These are phyloP conservation scores for Fusarium robinianum DNA, from an alignment of 2,329 filamentous ascomycete species.

Conservation along the genomic window DNA sequence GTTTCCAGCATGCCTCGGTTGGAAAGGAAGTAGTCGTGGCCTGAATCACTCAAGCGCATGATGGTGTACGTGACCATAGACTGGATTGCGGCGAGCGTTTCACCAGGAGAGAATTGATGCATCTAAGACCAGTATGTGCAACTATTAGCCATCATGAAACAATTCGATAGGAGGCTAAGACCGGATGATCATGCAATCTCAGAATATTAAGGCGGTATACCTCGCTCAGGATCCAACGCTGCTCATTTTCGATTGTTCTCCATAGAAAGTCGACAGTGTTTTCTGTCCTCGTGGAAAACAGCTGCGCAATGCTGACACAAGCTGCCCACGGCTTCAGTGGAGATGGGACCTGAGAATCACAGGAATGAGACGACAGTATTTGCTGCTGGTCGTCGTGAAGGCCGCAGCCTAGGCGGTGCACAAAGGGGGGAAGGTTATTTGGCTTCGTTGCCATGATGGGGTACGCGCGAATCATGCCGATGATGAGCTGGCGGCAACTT, in stretches of 20 bases:
- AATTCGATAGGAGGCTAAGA: not conserved
- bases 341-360: not conserved
- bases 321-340: slow-evolving; percentile 5
- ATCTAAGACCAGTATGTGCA: not conserved
- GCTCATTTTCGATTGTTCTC: slow-evolving; percentile 3
- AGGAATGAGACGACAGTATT: not conserved
- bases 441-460: slow-evolving; percentile 1
- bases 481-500: not conserved
- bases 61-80: not conserved
- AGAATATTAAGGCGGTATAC: not conserved
- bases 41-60: not conserved
- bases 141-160: too few relatives aligned
- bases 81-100: slow-evolving; percentile 1
- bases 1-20: slow-evolving; percentile 2
- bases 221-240: not conserved
- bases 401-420: slow-evolving; percentile 2
- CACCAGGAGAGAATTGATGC: not conserved
- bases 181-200: not conserved
- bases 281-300: not conserved
- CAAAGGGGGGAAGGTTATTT: slow-evolving; percentile 1
- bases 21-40: not conserved
- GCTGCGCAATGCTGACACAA: not conserved
- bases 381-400: not conserved
- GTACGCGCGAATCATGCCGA: slow-evolving; percentile 4
- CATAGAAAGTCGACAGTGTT: slow-evolving; percentile 4